Conservation (phyloP, 306 rosid species). For the Mimosa pudica region DNA sequence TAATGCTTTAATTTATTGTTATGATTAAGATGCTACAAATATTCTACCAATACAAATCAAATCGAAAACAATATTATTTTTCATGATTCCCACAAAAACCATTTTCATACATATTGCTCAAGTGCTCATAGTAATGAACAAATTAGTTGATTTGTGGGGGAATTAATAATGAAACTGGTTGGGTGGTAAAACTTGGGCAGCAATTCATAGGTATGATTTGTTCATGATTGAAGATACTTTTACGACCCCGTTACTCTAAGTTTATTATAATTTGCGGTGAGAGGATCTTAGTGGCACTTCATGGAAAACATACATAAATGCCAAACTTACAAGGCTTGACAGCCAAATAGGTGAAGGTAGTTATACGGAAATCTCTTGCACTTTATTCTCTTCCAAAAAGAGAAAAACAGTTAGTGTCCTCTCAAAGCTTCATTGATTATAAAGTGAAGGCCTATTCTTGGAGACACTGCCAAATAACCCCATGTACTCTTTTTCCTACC, state of each 20-base stretch:
- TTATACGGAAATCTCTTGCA: constrained; percentile 28
- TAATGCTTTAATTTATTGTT: too few relatives aligned
- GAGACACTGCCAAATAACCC: constrained; percentile 42
- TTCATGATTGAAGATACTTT: constrained; percentile 22
- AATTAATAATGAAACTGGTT: not conserved
- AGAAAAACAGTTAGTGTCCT: constrained; percentile 61
- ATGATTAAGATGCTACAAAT: too few relatives aligned
- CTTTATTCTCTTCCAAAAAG: constrained; percentile 39
- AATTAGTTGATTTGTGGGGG: not conserved
- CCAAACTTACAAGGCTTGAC: constrained; percentile 38
- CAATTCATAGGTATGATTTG: constrained; percentile 19
- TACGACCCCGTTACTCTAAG: not conserved
- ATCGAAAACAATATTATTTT: too few relatives aligned
- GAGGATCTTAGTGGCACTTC: not conserved
- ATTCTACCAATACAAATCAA: too few relatives aligned
- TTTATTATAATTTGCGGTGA: not conserved
- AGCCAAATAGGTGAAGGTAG: constrained; percentile 33
- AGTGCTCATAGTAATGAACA: too few relatives aligned
- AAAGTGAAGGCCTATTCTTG: constrained; percentile 44
- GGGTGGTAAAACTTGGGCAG: not conserved
- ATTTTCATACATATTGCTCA: too few relatives aligned
- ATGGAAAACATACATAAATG: constrained; percentile 31
- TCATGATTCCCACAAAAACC: too few relatives aligned
- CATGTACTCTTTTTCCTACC: constrained; percentile 53
- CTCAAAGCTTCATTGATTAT: constrained; percentile 66